Conservation (phyloP, 352 stramenopile species). For the Phytophthora idaei region DNA sequence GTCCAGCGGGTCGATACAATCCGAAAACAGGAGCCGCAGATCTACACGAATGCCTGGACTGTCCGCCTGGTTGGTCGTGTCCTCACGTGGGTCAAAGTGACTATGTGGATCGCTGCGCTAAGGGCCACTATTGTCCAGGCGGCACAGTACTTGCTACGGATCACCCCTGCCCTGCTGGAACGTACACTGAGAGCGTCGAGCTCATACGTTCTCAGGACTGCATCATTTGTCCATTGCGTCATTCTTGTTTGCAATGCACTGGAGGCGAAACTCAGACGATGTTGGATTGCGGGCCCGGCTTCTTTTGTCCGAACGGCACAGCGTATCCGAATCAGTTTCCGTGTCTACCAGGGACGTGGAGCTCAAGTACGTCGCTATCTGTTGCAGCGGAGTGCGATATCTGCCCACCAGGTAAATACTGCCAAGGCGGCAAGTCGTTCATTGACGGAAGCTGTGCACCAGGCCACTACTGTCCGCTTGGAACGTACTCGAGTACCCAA, state of each 20-base stretch:
- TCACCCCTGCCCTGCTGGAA: slow-evolving; percentile 75
- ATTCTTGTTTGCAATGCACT: slow-evolving; percentile 77
- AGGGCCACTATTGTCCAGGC: slow-evolving; percentile 81
- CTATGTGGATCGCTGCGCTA: slow-evolving; percentile 65
- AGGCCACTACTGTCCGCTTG: slow-evolving; percentile 91
- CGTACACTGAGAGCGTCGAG: slow-evolving; percentile 68
- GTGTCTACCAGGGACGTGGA: slow-evolving; percentile 90
- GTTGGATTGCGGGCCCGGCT: slow-evolving; percentile 70
- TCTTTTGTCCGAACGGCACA: slow-evolving; percentile 87
- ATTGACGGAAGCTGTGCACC: slow-evolving; percentile 75
- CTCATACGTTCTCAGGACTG: slow-evolving; percentile 79
- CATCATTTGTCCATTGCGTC: slow-evolving; percentile 73
- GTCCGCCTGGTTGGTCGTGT: slow-evolving; percentile 76
- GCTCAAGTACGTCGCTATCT: slow-evolving; percentile 68
- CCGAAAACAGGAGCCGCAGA: slow-evolving; percentile 47
- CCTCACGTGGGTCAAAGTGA: slow-evolving; percentile 66
- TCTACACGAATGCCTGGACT: slow-evolving; percentile 67
- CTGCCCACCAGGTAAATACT: slow-evolving; percentile 89
- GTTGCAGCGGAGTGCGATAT: slow-evolving; percentile 71
- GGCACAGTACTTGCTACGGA: slow-evolving; percentile 56
- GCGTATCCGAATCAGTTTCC: slow-evolving; percentile 70
- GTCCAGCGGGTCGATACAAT: slow-evolving; percentile 83
- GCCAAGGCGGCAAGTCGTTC: slow-evolving; percentile 74
- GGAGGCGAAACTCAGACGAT: slow-evolving; percentile 73
- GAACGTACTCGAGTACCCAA: slow-evolving; percentile 61